A percentile compares a stretch with the other conserved stretches of the same genome.
phyloP scores from a whole-genome alignment of 768 basidiomycete genomes.

The Boletus reticulatus region DNA sequence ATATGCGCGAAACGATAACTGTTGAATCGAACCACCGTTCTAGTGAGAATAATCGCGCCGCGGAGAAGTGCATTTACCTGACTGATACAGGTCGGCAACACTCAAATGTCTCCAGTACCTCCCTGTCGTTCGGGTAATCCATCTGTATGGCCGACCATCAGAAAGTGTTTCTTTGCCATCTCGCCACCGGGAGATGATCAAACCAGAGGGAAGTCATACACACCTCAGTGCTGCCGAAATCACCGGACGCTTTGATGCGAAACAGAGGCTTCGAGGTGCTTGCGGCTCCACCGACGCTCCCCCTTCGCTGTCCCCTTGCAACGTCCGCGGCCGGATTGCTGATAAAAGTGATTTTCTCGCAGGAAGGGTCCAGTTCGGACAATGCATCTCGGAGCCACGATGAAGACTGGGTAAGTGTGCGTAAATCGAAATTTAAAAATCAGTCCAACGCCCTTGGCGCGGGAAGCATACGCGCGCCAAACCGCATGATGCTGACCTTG shows the following conservation, averaged over 20 bases:
- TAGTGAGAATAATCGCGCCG: not conserved
- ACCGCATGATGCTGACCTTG: constrained; percentile 53
- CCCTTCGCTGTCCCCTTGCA: constrained; percentile 14
- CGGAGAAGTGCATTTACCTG: constrained; percentile 51
- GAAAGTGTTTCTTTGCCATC: not conserved
- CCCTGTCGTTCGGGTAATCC: constrained; percentile 93
- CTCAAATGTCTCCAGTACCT: constrained; percentile 89
- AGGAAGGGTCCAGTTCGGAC: constrained; percentile 86
- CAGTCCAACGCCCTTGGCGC: not conserved
- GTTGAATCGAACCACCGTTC: not conserved
- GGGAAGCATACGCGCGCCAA: not conserved
- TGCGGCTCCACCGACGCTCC: not conserved
- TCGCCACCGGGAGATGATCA: not conserved
- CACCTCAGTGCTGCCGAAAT: constrained; percentile 86
- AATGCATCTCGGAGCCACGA: constrained; percentile 94
- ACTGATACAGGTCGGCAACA: constrained; percentile 66
- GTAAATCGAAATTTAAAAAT: not conserved
- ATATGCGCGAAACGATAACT: constrained; percentile 89
- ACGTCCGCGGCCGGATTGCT: constrained; percentile 57
- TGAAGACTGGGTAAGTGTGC: constrained; percentile 43
- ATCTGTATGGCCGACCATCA: constrained; percentile 50
- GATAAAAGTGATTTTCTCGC: constrained; percentile 80
- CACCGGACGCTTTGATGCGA: constrained; percentile 76
- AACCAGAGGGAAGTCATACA: constrained; percentile 3
- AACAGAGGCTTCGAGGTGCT: constrained; percentile 54